Evolutionary conservation across 176 grass and related monocot genomes (phyloP), one percentile per base, ranked within the genome.

Genomic region (Alloteropsis semialata): DNA sequence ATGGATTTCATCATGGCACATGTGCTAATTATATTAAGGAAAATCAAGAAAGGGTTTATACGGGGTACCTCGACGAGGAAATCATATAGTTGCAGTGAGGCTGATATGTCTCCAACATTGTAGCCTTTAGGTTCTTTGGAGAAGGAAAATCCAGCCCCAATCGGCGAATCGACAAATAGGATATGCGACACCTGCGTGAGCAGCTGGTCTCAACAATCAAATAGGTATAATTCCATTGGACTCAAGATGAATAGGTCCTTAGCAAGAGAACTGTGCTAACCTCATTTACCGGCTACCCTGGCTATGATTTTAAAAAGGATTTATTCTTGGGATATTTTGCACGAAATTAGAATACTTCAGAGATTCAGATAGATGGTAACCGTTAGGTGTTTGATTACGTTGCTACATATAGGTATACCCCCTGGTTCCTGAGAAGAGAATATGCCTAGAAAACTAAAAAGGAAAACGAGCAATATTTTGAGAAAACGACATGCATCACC

Each of bases 81-180:
- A 8, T 64, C 61, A 12, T 46, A 29, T 3, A 78, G 76, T 1
- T 78, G 59, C 27, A 34, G 18, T 15, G 76, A 10, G 6, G 76
- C 13, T 2, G 42, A 53, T 8, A 80, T 17, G 14, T 80, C 77
- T 11, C 60, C 77, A 1, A 80, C 77, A 11, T 67, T 21, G 1
- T 79, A 79, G 21, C 77, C 77, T 51, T 51, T 66, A 9, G 59
- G 43, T 2, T 79, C 3, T n/a, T 11, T 24, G 0, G 60, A 79
- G 3, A 65, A 79, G 6, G 76, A 79, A 34, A 50, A 79, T 17
- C 77, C 77, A 11, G 77, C 77, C 4, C 60, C 77, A 17, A 79
- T 44, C 4, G 77, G 77, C 0, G 60, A 79, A 79, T 79, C 77
- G 1, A 79, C 60, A 25, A 79, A 79, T 14, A 79, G 43, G 6